Base-by-base conservation (phyloP, 352 stramenopile species). In the Sclerospora graminicola region DNA sequence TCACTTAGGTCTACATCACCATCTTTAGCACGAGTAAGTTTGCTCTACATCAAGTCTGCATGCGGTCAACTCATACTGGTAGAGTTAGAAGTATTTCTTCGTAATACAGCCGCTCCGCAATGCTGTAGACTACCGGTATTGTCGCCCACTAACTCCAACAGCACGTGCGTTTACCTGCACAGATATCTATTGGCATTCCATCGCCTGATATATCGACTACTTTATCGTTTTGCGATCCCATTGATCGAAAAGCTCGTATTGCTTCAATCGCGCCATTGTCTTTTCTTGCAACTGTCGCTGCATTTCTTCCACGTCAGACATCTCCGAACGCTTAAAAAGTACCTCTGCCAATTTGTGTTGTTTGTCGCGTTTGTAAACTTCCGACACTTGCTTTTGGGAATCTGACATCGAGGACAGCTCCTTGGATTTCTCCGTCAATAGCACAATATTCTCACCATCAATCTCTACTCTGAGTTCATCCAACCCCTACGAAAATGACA, bases 211-310 rank as follows among this genome's bases (percentile, higher is more conserved):
- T 28, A 23, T 16, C 15, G 7, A 8, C 29, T 56, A 66, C 16
- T 48, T 49, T 16, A 44, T 51, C 32, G 36, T 6, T 45, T 58
- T 54, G 9, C 38, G 54, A 40, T 20, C 16, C 10, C 30, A 15
- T 26, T 48, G 16, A 10, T 64, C 40, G 9, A 57, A 43, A 14
- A 54, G 49, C 29, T 63, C 35, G 46, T 63, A 69, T 5, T 51
- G 45, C 41, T 69, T 68, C 6, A 84, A 45, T 7, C 75, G 60
- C 13, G 55, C 67, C 57, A 77, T 69, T 8, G 69, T 60, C 44
- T 84, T 87, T 29, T 69, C 59, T 36, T 80, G 51, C 41, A 84
- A 63, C 15, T 49, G 42, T 11, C 60, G 24, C 52, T 87, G 65
- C 21, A 84, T 81, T 24, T 60, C 54, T 16, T 58, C 45, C 16